These are phyloP conservation scores for Hymenoscyphus salicellus DNA, from an alignment of 2,329 filamentous ascomycete genomes.

Conservation along the genomic window DNA sequence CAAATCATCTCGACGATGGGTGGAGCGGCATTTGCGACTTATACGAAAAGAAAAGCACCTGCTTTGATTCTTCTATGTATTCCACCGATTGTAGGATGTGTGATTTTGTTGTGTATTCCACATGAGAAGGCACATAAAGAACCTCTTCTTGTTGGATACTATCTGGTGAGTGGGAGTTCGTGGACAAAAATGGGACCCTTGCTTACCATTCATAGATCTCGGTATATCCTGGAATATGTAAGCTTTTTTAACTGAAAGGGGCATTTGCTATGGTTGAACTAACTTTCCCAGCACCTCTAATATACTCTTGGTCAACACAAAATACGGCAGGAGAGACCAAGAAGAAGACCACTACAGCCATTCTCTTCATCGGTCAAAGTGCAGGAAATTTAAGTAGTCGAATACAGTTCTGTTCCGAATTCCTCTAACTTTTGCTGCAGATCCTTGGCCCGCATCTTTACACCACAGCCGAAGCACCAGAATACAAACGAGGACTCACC, in stretches of 20 bases:
- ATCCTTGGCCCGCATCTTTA: conserved; percentile 65
- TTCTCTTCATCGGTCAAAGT: conserved; percentile 61
- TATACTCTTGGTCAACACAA: conserved; percentile 66
- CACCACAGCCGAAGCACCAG: conserved; percentile 56
- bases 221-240: conserved; percentile 56
- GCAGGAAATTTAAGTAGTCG: conserved; percentile 61
- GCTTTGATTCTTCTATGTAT: conserved; percentile 54
- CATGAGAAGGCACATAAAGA: conserved; percentile 41
- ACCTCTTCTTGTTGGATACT: conserved; percentile 58
- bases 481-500: conserved; percentile 50
- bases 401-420: conserved; percentile 45
- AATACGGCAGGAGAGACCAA: conserved; percentile 68
- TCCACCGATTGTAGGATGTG: conserved; percentile 58
- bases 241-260: conserved; percentile 19
- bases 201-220: conserved; percentile 50
- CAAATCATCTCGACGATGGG: conserved; percentile 59
- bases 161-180: conserved; percentile 52
- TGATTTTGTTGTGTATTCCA: conserved; percentile 52
- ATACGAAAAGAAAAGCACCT: conserved; percentile 53
- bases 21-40: conserved; percentile 56
- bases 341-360: conserved; percentile 60
- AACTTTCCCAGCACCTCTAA: conserved; percentile 53
- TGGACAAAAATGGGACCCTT: conserved; percentile 60
- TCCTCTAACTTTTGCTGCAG: conserved; percentile 2
- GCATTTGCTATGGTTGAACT: conserved; percentile 35